Conservation (phyloP, 305 asterid genomes). For the Ajuga reptans region DNA sequence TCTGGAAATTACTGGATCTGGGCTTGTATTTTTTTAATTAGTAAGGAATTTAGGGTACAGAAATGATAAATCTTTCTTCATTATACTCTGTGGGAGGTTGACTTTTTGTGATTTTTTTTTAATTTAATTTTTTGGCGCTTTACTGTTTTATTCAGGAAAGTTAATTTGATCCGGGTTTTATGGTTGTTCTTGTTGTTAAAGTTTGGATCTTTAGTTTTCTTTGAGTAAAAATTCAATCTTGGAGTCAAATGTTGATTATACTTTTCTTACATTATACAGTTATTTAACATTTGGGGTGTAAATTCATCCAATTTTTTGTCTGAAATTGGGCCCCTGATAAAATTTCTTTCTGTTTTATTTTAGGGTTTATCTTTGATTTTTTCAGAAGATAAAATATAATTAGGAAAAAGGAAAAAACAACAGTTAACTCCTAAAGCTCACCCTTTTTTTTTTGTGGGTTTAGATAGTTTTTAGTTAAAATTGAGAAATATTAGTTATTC, state of each 20-base stretch:
- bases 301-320: slow-evolving; percentile 32
- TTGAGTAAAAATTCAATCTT: slow-evolving; percentile 42
- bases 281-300: slow-evolving; percentile 25
- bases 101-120: slow-evolving; percentile 1
- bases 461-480: slow-evolving; percentile 26
- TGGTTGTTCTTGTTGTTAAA: slow-evolving; percentile 21
- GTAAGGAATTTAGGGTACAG: slow-evolving; percentile 19
- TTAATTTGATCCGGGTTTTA: slow-evolving; percentile 26
- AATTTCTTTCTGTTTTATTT: slow-evolving; percentile 33
- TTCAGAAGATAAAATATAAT: slow-evolving; percentile 21
- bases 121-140: slow-evolving; percentile 9
- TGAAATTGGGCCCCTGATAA: slow-evolving; percentile 33
- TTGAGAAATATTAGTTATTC: slow-evolving; percentile 20
- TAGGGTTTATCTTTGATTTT: slow-evolving; percentile 21
- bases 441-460: slow-evolving; percentile 65
- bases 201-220: slow-evolving; percentile 47
- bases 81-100: slow-evolving; percentile 20
- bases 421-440: slow-evolving; percentile 23
- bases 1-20: slow-evolving; percentile 34
- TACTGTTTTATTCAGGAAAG: slow-evolving; percentile 34
- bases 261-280: slow-evolving; percentile 10
- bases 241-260: slow-evolving; percentile 34
- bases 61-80: slow-evolving; percentile 21
- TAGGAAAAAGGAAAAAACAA: slow-evolving; percentile 12
- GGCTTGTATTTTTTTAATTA: slow-evolving; percentile 25